Evolutionary conservation across 169 alveolate species (phyloP), one percentile per base, ranked within the genome.

Genomic region (Eimeria falciformis): DNA sequence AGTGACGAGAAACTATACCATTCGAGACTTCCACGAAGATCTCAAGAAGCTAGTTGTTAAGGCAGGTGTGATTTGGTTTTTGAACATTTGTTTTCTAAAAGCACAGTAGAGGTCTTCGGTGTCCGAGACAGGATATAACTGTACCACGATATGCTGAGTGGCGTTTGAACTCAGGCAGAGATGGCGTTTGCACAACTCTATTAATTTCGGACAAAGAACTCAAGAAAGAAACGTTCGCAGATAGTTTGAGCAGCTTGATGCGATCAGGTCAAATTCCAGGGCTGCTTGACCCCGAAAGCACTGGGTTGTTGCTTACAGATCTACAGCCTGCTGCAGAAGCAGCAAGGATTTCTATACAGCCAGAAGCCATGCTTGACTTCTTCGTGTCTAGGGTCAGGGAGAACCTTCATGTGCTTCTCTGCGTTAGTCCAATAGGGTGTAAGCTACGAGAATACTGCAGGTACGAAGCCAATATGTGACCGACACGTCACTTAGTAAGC

Each of bases 391-490:
- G 99, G 78, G 99, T 97, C 25, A 94, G 97, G 56, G 97, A 97
- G 85, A 98, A 97, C 94, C 95, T 98, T 71, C 99, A 97, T 93
- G 95, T 98, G 77, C 96, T 97, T 83, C 95, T 98, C 93, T 97
- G 99, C 86, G 96, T 97, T 97, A 94, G 98, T 37, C 98, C 98
- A 56, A 97, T 98, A 18, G 99, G 99, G 45, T 95, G 95, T 69
- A 93, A 96, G 56, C 95, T 98, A 94, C 96, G 98, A 89, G 97
- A 98, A 93, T 97, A 97, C 95, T 96, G 98, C 95, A 96, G 97
- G 98, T 98, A 96, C 95, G 77, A 37, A 69, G 18, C 50, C 29
- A n/a, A 14, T 29, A 33, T 7, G 5, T 53, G 75, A 55, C 37
- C n/a, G n/a, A n/a, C n/a, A n/a, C n/a, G n/a, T n/a, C n/a, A n/a